Base-by-base conservation (phyloP, 257 asterid genomes). In the Fraxinus quadrangulata region DNA sequence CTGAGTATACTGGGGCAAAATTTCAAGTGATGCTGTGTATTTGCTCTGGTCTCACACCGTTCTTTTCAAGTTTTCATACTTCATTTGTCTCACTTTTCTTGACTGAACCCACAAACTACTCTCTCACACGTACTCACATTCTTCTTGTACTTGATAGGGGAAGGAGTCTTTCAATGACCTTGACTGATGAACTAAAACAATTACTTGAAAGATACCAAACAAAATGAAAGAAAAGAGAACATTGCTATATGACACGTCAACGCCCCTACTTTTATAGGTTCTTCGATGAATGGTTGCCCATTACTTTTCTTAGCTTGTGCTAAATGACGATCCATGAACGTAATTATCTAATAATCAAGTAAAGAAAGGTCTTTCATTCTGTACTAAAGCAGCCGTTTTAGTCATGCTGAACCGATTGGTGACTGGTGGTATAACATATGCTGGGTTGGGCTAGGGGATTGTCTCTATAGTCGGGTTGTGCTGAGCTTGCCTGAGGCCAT, bases 191-290 rank as follows among this genome's bases (percentile, higher is more conserved):
- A 59, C 86, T 36, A 85, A 81, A 75, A 66, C 78, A 79, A 82
- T 23, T n/a, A 76, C 24, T 63, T 72, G 72, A 75, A 81, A 45
- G 30, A 77, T 9, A 24, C 36, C 24, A n/a, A 49, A 40, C 67
- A 70, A 42, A 34, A 49, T 71, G 67, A 37, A 74, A 63, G 66
- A 10, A 56, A 56, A 77, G 80, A 80, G 78, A 59, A 78, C 77
- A 84, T 81, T 84, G 81, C 88, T 83, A 86, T 84, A 81, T 67
- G 87, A 84, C 84, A 85, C 80, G 83, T 84, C 81, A 80, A 81
- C 78, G 36, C 75, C 51, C 23, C 37, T 40, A 76, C 16, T 78
- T 42, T 78, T 80, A 51, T 45, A 28, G 36, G 73, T 67, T 70
- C 7, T 51, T 49, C 61, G 66, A 37, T 79, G 67, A 77, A 82